A percentile compares a stretch with the other conserved stretches of the same genome.
phyloP scores from a whole-genome alignment of 2,329 filamentous ascomycete species.

The Geosmithia morbida region DNA sequence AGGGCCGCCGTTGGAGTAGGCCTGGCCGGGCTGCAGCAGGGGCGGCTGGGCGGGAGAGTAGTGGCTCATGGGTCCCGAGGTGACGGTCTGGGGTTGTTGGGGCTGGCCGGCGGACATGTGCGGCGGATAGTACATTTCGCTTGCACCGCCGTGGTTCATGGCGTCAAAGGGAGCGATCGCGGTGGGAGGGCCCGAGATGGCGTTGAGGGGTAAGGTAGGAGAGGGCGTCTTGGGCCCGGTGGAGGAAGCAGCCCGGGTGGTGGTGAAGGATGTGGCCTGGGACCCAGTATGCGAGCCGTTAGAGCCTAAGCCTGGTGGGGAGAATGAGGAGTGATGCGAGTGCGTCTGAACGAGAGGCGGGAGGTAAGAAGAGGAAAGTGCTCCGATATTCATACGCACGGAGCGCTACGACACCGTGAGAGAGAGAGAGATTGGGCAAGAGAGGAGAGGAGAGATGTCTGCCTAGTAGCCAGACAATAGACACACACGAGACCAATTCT shows the following conservation, averaged over 20 bases:
- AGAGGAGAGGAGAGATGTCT: not conserved
- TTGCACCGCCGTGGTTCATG: conserved; percentile 70
- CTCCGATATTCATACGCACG: conserved; percentile 53
- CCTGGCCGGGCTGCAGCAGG: conserved; percentile 34
- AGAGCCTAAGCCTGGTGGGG: conserved; percentile 59
- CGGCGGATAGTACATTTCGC: conserved; percentile 74
- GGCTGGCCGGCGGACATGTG: conserved; percentile 69
- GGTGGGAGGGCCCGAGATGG: conserved; percentile 15
- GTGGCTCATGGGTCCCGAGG: conserved; percentile 57
- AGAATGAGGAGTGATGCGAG: conserved; percentile 42
- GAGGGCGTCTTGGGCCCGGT: conserved; percentile 67
- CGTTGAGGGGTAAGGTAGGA: conserved; percentile 39
- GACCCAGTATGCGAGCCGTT: conserved; percentile 35
- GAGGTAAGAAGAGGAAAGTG: conserved; percentile 46
- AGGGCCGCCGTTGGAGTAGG: conserved; percentile 46
- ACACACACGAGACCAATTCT: not conserved
- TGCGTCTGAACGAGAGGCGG: conserved; percentile 46
- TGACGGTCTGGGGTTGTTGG: conserved; percentile 62
- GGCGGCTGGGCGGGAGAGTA: conserved; percentile 71
- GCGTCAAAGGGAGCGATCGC: conserved; percentile 21
- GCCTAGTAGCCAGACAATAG: not conserved
- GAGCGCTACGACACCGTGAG: conserved; percentile 32
- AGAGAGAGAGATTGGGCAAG: conserved; percentile 5
- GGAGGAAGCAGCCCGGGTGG: conserved; percentile 28
- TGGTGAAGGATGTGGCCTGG: conserved; percentile 39